Conservation (phyloP, 768 basidiomycete species). For the Cyclocybe aegerita region DNA sequence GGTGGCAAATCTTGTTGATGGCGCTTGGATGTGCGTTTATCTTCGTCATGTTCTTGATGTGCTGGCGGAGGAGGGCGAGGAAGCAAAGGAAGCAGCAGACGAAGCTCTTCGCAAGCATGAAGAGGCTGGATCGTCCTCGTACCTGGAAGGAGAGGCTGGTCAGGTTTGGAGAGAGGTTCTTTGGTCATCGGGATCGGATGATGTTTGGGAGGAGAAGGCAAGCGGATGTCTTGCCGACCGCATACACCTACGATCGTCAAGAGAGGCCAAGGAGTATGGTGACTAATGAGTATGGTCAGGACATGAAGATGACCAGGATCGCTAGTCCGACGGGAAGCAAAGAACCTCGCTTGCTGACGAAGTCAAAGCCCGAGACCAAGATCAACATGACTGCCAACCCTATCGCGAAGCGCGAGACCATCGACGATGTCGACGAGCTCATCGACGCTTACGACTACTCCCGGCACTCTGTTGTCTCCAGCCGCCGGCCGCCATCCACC, state of each 20-base stretch:
- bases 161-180: conserved; percentile 57
- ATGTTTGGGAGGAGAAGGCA: conserved; percentile 21
- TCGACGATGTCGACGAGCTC: conserved; percentile 60
- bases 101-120: conserved; percentile 59
- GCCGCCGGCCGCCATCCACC: conserved; percentile 36
- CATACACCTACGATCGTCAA: conserved; percentile 20
- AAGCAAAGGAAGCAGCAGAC: conserved; percentile 70
- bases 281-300: conserved; percentile 27
- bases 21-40: conserved; percentile 79
- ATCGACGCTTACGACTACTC: conserved; percentile 50
- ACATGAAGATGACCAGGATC: conserved; percentile 49
- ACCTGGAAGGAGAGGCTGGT: conserved; percentile 58
- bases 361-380: conserved; percentile 8
- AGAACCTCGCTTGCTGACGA: background rate
- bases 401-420: conserved; percentile 33
- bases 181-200: conserved; percentile 40
- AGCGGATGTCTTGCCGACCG: conserved; percentile 18
- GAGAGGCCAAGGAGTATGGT: conserved; percentile 10
- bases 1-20: conserved; percentile 90
- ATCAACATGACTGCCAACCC: conserved; percentile 43
- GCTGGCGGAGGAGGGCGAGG: conserved; percentile 69
- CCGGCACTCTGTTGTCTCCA: conserved; percentile 31
- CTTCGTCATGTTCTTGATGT: conserved; percentile 61
- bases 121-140: conserved; percentile 45
- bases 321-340: conserved; percentile 16